Percentiles rank a stretch among this genome's conserved stretches.
phyloP scores from a whole-genome alignment of 208 protist genomes.

The Phytomonas sp. region DNA sequence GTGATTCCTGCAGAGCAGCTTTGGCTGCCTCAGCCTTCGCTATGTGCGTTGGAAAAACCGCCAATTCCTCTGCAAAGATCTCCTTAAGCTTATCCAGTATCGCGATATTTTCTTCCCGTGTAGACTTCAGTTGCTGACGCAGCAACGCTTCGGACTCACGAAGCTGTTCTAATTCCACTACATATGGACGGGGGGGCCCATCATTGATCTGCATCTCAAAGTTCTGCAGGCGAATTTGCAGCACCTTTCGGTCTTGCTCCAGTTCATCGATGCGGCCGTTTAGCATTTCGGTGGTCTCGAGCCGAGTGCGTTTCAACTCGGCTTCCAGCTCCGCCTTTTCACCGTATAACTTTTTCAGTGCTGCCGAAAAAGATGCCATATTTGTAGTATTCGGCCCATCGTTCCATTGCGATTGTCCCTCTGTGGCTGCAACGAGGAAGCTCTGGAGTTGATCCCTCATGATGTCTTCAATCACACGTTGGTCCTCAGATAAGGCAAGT shows the following conservation, averaged over 20 bases:
- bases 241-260: constrained; percentile 27
- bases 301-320: constrained; percentile 26
- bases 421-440: not conserved
- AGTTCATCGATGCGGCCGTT: constrained; percentile 43
- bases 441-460: not conserved
- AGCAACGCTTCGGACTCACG: constrained; percentile 41
- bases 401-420: not conserved
- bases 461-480: constrained; percentile 26
- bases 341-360: constrained; percentile 26
- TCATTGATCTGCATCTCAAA: constrained; percentile 25
- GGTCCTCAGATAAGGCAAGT: constrained; percentile 15
- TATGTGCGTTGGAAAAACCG: constrained; percentile 9
- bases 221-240: constrained; percentile 29
- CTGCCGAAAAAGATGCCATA: constrained; percentile 15
- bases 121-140: constrained; percentile 27
- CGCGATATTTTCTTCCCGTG: constrained; percentile 20
- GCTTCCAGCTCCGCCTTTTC: constrained; percentile 31
- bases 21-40: constrained; percentile 15
- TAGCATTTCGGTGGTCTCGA: constrained; percentile 21
- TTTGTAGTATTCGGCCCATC: not conserved
- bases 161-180: constrained; percentile 53
- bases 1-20: constrained; percentile 16
- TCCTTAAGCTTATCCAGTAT: constrained; percentile 17
- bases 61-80: constrained; percentile 22
- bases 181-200: constrained; percentile 28